Base-by-base conservation (phyloP, 805 yeast genomes). In the Nakazawaea pomicola region DNA sequence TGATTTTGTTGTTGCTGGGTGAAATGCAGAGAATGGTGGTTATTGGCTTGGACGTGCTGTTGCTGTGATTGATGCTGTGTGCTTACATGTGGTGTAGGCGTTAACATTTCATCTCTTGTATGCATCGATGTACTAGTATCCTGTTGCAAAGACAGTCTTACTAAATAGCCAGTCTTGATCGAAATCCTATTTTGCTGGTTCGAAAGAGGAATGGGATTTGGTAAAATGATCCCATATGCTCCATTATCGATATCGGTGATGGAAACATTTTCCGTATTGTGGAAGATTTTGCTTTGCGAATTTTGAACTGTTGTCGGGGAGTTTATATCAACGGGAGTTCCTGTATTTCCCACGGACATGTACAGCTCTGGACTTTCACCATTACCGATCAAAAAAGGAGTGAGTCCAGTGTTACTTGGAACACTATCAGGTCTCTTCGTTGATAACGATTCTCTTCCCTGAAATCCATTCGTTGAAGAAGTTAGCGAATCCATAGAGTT, bases 121-220 rank as follows among this genome's bases (percentile, higher is more conserved):
- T n/a, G n/a, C 10, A 10, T 23, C 10, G 25, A 23, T 8, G 10
- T 10, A 23, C 25, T 10, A 23, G 10, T 23, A 23, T 23, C 10
- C 10, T 23, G 25, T 8, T 48, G 49, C 14, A 39, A 43, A 17
- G 40, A 42, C 3, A 49, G 49, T 29, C 73, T 78, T 6, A 81
- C 51, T 40, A 85, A 57, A 45, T 78, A 83, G 0, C 93, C 93
- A 1, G 86, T 77, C 46, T 78, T 76, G 51, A 83, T 73, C 2
- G 90, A 83, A 39, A 81, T 65, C 38, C 90, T 65, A 17, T 80
- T 78, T 7, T 85, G 83, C 15, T 86, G 80, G 49, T 80, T 82
- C 29, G 84, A 74, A 15, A 85, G 62, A 2, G 90, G 85, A 32
- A 80, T 71, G 0, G 88, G 73, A 16, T 72, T 66, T 23, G 71